phyloP scores from a whole-genome alignment of 495 filamentous ascomycete species.

The Jackrogersella multiformis region DNA sequence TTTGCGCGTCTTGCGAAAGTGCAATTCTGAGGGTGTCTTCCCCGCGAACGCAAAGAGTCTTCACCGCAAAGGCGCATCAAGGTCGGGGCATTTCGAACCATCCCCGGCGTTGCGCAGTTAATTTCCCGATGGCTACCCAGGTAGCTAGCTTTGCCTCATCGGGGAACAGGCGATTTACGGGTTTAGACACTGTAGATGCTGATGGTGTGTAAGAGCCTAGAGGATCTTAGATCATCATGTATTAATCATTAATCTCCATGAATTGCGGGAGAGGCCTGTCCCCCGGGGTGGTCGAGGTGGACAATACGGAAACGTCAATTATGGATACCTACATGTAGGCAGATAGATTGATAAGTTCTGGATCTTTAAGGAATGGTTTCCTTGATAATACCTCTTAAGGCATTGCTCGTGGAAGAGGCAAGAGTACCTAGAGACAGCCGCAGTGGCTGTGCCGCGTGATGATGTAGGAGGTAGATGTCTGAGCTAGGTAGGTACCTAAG shows the following conservation, averaged over 20 bases:
- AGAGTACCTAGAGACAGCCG: conserved; percentile 20
- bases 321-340: background rate
- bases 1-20: conserved; percentile 17
- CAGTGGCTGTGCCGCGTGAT: conserved; percentile 19
- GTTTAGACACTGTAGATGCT: conserved; percentile 11
- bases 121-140: too few relatives aligned
- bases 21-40: conserved; percentile 27
- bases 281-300: background rate
- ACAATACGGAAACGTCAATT: background rate
- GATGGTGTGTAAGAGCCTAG: conserved; percentile 28
- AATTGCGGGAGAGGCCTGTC: conserved; percentile 20
- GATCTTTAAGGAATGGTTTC: conserved; percentile 23
- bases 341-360: background rate
- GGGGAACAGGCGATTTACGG: conserved; percentile 7
- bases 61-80: too few relatives aligned
- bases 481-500: too few relatives aligned
- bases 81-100: conserved; percentile 6
- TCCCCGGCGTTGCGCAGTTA: conserved; percentile 21
- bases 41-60: too few relatives aligned
- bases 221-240: conserved; percentile 2
- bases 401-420: background rate
- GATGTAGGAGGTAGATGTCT: conserved; percentile 10
- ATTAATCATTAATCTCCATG: conserved; percentile 1
- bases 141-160: conserved; percentile 15
- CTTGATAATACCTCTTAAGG: conserved; percentile 21